Evolutionary conservation across 1,284 basidiomycete species (phyloP), one percentile per base, ranked within the genome.

Genomic region (Sanguinoderma infundibulare): DNA sequence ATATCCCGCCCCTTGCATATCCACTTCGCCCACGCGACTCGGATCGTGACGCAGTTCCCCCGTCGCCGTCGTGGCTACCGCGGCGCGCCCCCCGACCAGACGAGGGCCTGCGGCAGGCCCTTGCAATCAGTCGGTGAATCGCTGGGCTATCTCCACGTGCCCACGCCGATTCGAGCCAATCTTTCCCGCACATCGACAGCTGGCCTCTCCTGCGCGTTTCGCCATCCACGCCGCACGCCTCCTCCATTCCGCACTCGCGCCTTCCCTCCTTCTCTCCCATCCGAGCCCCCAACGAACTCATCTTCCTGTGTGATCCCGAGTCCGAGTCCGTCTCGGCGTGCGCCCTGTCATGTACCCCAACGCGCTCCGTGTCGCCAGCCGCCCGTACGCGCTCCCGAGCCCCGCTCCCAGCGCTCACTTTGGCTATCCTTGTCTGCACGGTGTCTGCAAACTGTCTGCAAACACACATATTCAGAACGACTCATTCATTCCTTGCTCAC

Each of bases 121-220:
- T 35, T 22, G 26, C 60, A 36, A 38, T 36, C 53, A 26, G 15
- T 38, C 59, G 60, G 57, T 34, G 60, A 61, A 61, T 61, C 58
- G 53, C 38, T 61, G 60, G 60, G 39, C 55, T 55, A 62, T 61
- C 51, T 49, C 60, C 64, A 65, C 64, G 64, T 65, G 64, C 40
- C 8, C 9, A 5, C 30, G 12, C 63, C 63, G 9, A 5, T 46
- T 61, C 35, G 28, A 39, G 63, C 30, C 38, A 47, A 53, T 54
- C 36, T 47, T 64, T 64, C 63, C 63, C 63, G 46, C 62, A 32
- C 30, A 51, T 52, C 54, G 40, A 44, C 51, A 34, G 30, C 44
- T 44, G 39, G 34, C 50, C 36, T 39, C 42, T 36, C 53, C 44
- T 47, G 35, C 30, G 20, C 49, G n/a, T n/a, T 57, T 57, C 55